These are phyloP conservation scores for Sisymbrium irio DNA, from an alignment of 345 rosid genomes.

Conservation along the genomic window DNA sequence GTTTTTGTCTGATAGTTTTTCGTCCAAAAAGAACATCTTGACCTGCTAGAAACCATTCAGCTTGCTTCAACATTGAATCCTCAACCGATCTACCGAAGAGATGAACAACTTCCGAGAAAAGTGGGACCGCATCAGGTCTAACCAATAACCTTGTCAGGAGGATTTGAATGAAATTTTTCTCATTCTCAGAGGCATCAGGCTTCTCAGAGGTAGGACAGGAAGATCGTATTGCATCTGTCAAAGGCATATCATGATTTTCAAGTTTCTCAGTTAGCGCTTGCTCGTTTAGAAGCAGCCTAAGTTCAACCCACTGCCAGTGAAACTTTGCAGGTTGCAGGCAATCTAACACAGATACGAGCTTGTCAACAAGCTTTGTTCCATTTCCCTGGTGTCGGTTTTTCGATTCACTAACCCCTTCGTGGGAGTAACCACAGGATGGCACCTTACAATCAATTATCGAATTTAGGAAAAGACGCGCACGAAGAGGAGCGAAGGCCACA, in stretches of 20 bases:
- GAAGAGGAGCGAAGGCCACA: conserved; percentile 79
- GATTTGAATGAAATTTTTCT: conserved; percentile 79
- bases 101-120: conserved; percentile 91
- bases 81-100: conserved; percentile 95
- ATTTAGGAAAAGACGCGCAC: conserved; percentile 87
- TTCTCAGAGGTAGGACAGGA: conserved; percentile 70
- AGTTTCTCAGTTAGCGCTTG: conserved; percentile 87
- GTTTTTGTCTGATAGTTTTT: conserved; percentile 84
- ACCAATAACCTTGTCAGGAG: conserved; percentile 92
- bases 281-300: conserved; percentile 92
- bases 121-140: conserved; percentile 94
- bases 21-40: conserved; percentile 87
- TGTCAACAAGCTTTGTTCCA: conserved; percentile 73
- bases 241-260: conserved; percentile 62
- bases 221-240: conserved; percentile 74
- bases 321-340: conserved; percentile 93
- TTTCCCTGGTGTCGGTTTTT: conserved; percentile 53
- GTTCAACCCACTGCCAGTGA: conserved; percentile 99
- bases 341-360: conserved; percentile 74
- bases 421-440: conserved; percentile 48
- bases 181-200: conserved; percentile 81
- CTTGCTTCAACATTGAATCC: conserved; percentile 89
- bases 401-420: conserved; percentile 55
- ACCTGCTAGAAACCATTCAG: conserved; percentile 90
- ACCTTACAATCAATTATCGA: conserved; percentile 78